These are phyloP conservation scores for Sextonia rubra DNA, from an alignment of 164 flowering plant genomes.

Conservation along the genomic window DNA sequence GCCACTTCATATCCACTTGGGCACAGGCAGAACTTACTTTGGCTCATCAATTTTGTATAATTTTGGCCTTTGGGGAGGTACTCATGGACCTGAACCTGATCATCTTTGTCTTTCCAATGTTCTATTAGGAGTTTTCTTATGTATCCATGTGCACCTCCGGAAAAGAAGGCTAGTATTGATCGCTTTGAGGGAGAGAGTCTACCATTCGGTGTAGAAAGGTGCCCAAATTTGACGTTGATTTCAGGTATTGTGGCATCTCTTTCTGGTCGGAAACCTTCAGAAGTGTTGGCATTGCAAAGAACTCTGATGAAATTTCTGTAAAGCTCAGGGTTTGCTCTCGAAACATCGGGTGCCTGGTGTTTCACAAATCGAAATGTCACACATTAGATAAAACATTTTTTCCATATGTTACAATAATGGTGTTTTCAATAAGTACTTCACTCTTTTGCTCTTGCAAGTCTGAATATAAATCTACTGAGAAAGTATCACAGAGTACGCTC, in stretches of 20 bases:
- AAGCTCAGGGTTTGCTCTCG: conserved; percentile 24
- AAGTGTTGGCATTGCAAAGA: conserved; percentile 28
- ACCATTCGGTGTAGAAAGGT: not conserved
- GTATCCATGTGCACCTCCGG: conserved; percentile 6
- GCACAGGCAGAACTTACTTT: conserved; percentile 10
- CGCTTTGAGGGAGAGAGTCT: not conserved
- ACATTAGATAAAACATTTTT: not conserved
- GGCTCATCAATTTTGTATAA: conserved; percentile 1
- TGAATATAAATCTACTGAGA: too few relatives aligned
- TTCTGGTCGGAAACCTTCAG: conserved; percentile 20
- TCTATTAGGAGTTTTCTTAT: not conserved
- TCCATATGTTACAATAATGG: too few relatives aligned
- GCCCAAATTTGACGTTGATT: conserved; percentile 8
- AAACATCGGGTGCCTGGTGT: conserved; percentile 22
- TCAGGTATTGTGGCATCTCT: conserved; percentile 26
- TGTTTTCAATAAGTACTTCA: too few relatives aligned
- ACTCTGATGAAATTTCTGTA: conserved; percentile 33
- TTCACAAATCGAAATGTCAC: not conserved
- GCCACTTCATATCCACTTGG: conserved; percentile 13
- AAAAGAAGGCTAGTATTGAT: conserved; percentile 3
- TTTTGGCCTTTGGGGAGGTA: conserved; percentile 7
- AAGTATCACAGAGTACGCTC: too few relatives aligned
- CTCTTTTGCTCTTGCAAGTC: too few relatives aligned
- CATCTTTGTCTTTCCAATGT: conserved; percentile 6
- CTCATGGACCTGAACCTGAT: conserved; percentile 1